phyloP scores from a whole-genome alignment of 2,329 filamentous ascomycete species.

The Aphanoascus verrucosus region DNA sequence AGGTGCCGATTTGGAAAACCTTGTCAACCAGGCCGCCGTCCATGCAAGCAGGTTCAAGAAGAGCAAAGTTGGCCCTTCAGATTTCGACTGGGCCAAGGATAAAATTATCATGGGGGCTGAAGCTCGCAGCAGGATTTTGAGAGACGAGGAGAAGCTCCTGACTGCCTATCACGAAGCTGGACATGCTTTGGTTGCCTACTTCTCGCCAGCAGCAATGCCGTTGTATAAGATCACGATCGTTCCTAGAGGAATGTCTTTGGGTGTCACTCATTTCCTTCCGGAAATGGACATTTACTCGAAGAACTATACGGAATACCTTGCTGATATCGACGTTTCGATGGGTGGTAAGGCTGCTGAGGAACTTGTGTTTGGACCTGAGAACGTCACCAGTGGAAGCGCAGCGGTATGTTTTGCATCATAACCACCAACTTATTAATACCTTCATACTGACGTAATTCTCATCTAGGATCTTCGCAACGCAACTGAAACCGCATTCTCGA shows the following conservation, averaged over 20 bases:
- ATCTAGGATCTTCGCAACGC: slow-evolving; percentile 71
- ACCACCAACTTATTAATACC: background rate
- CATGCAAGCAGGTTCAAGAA: slow-evolving; percentile 83
- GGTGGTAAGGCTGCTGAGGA: slow-evolving; percentile 84
- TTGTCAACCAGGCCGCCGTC: slow-evolving; percentile 92
- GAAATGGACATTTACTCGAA: slow-evolving; percentile 87
- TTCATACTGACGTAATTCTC: slow-evolving; percentile 27
- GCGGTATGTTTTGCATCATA: slow-evolving; percentile 44
- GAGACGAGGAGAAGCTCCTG: slow-evolving; percentile 84
- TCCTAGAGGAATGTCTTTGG: slow-evolving; percentile 74
- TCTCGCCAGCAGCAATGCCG: slow-evolving; percentile 61
- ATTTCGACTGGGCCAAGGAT: slow-evolving; percentile 97
- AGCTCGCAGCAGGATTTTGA: slow-evolving; percentile 77
- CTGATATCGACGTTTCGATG: slow-evolving; percentile 67
- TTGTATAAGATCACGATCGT: slow-evolving; percentile 98
- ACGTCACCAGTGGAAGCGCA: slow-evolving; percentile 80
- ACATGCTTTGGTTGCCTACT: slow-evolving; percentile 81
- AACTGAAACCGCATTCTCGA: slow-evolving; percentile 69
- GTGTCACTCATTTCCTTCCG: slow-evolving; percentile 76
- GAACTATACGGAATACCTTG: slow-evolving; percentile 73
- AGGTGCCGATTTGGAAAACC: slow-evolving; percentile 89
- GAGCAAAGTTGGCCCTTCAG: slow-evolving; percentile 59
- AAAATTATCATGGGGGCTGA: slow-evolving; percentile 97
- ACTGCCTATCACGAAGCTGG: slow-evolving; percentile 97
- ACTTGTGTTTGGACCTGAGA: slow-evolving; percentile 80